These are phyloP conservation scores for Mucor lusitanicus DNA, from an alignment of 371 early-diverging fungal species.

Conservation along the genomic window DNA sequence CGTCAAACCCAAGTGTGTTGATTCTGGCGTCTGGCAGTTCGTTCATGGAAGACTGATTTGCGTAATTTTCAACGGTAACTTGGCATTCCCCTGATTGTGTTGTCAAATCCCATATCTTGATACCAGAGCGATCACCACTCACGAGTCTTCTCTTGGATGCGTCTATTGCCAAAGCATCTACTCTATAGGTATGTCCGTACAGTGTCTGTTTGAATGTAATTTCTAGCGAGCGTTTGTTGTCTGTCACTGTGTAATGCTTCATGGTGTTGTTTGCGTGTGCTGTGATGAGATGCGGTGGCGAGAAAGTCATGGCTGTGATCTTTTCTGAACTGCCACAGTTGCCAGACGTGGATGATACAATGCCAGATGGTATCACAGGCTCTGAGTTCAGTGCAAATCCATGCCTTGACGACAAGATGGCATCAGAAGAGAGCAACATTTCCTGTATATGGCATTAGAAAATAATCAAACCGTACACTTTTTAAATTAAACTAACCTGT, in stretches of 20 bases:
- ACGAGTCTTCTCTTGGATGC: conserved; percentile 29
- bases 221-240: conserved; percentile 17
- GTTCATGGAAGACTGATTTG: conserved; percentile 8
- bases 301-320: conserved; percentile 37
- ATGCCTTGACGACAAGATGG: conserved; percentile 33
- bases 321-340: conserved; percentile 11
- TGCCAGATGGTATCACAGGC: background rate
- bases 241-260: conserved; percentile 39
- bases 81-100: background rate
- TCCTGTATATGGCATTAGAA: conserved; percentile 21
- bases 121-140: conserved; percentile 46
- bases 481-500: conserved; percentile 26
- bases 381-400: conserved; percentile 26
- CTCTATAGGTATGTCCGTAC: conserved; percentile 51
- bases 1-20: conserved; percentile 33
- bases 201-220: conserved; percentile 36
- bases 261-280: conserved; percentile 55
- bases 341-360: background rate
- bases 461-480: background rate
- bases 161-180: conserved; percentile 39
- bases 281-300: conserved; percentile 45
- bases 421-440: conserved; percentile 21
- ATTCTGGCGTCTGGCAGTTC: conserved; percentile 25
- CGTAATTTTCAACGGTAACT: conserved; percentile 4
- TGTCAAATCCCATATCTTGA: conserved; percentile 47